A percentile compares a stretch with the other conserved stretches of the same genome.
Evolutionary conservation across 192 early-diverging fungal species (phyloP).

Genomic region (Coemansia sp.): DNA sequence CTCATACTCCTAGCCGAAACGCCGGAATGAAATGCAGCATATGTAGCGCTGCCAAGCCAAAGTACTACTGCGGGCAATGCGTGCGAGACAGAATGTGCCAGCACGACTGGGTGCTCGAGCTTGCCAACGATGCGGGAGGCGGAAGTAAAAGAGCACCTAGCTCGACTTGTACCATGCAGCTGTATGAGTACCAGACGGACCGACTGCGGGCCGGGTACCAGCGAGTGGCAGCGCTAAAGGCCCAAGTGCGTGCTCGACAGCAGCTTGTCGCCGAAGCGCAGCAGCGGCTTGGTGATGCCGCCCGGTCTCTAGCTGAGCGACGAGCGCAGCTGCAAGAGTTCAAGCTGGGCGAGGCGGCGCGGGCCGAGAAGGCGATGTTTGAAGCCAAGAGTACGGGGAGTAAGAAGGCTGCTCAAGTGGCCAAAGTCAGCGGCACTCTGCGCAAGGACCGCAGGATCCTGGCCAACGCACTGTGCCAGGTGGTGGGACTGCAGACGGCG

Average conservation of each 20-base stretch:
- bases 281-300: conserved; percentile 7
- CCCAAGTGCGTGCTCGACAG: conserved; percentile 25
- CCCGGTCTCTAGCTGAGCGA: neutral
- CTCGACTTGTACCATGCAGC: conserved; percentile 7
- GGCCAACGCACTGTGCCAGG: conserved; percentile 34
- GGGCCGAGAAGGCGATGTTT: neutral
- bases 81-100: conserved; percentile 41
- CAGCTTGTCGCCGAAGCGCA: conserved; percentile 27
- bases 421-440: conserved; percentile 10
- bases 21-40: conserved; percentile 48
- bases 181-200: conserved; percentile 29
- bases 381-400: conserved; percentile 3
- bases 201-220: conserved; percentile 20
- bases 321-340: conserved; percentile 10
- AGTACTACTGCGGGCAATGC: conserved; percentile 43
- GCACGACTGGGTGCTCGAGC: conserved; percentile 28
- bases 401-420: conserved; percentile 4
- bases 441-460: conserved; percentile 33
- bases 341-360: neutral
- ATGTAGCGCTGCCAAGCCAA: conserved; percentile 24
- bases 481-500: conserved; percentile 45
- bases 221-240: conserved; percentile 24
- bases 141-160: neutral
- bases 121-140: neutral
- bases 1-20: neutral